Conservation (phyloP, 139 green algal genomes). For the Auxenochlorella pyrenoidosa region DNA sequence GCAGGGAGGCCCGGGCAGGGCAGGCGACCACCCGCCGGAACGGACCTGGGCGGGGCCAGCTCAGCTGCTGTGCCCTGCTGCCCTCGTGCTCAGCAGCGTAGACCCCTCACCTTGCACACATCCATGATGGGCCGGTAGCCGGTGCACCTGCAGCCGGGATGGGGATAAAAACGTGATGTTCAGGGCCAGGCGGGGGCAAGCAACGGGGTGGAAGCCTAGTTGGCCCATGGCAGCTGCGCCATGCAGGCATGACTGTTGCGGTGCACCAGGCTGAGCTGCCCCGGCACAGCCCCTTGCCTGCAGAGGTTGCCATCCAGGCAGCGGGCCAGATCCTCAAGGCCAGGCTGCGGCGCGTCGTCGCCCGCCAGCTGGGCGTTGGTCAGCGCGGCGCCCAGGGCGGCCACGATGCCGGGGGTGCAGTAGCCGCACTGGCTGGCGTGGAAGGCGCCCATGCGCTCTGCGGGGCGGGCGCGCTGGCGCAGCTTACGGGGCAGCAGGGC, state of each 20-base stretch:
- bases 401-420: slow-evolving; percentile 82
- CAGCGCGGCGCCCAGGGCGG: slow-evolving; percentile 58
- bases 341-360: slow-evolving; percentile 16
- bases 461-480: too few relatives aligned
- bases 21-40: too few relatives aligned
- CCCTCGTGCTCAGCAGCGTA: too few relatives aligned
- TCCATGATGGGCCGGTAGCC: slow-evolving; percentile 82
- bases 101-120: slow-evolving; percentile 32
- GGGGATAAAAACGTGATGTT: too few relatives aligned
- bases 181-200: too few relatives aligned
- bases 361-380: slow-evolving; percentile 25
- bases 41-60: too few relatives aligned
- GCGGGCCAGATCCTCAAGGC: slow-evolving; percentile 39
- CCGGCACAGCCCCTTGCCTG: neutral
- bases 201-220: too few relatives aligned
- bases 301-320: slow-evolving; percentile 86
- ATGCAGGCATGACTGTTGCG: neutral
- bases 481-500: neutral
- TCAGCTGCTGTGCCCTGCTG: too few relatives aligned
- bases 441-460: slow-evolving; percentile 47
- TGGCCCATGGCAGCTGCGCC: neutral
- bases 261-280: neutral
- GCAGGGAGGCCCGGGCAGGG: too few relatives aligned
- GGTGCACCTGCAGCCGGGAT: slow-evolving; percentile 62
- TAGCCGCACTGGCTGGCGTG: slow-evolving; percentile 80